Base-by-base conservation (phyloP, 306 rosid genomes). In the Herpetospermum pedunculosum region DNA sequence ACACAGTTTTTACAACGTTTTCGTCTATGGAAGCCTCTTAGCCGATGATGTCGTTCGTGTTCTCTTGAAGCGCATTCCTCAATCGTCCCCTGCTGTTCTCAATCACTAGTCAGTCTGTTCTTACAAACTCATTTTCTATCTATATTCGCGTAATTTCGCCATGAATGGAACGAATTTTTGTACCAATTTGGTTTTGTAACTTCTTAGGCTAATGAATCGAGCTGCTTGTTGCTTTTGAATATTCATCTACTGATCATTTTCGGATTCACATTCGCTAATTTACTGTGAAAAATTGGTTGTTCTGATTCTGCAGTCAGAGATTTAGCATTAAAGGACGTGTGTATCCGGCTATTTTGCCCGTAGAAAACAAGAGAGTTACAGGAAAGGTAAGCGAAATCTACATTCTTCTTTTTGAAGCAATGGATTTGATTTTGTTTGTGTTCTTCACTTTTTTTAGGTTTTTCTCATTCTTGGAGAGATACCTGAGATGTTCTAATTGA, bases 281-380 rank as follows among this genome's bases (percentile, higher is more conserved):
- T 23, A n/a, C 52, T 18, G 6, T 50, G 13, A 34, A 35, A 30
- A 35, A 6, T 53, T 37, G 47, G 71, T 62, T 13, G 58, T 41
- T 67, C 23, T 21, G 68, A 28, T 18, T 44, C 18, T 73, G 82
- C 77, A 94, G 97, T 78, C 92, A 86, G 25, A 79, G 99, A 76
- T 94, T 84, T 49, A 88, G 89, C 84, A 84, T 91, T 89, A 89
- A 84, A 81, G 91, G 78, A 80, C 96, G 96, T 40, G 91, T 89
- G 40, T 94, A 94, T 84, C 97, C 98, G 2, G 96, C 99, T 74
- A 91, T 94, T 78, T 77, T 89, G 19, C 99, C 99, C 0, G 86
- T 91, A 13, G 75, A 79, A 58, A 70, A 77, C 19, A 60, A 84
- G 47, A 80, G 82, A 75, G 90, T 91, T 43, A 60, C 80, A 18